These are phyloP conservation scores for Kazachstania kunashirensis DNA, from an alignment of 805 yeast genomes.

Conservation along the genomic window DNA sequence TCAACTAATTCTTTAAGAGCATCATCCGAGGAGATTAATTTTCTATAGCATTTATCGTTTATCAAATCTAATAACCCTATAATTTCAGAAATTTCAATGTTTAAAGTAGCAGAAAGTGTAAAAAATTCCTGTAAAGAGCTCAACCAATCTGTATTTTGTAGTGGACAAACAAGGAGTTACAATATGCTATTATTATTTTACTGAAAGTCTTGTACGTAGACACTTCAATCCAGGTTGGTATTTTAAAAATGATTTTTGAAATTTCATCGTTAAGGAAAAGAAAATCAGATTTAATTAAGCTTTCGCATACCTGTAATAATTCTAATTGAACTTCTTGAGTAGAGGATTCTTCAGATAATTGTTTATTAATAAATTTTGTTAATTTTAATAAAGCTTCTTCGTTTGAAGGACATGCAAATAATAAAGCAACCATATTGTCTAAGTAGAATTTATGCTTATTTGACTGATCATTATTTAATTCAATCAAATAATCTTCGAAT, in stretches of 20 bases:
- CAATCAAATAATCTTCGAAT: slow-evolving; percentile 7
- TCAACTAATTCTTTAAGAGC: slow-evolving; percentile 15
- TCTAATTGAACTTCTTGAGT: slow-evolving; percentile 4
- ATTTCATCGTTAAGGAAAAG: slow-evolving; percentile 19
- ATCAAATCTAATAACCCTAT: slow-evolving; percentile 27
- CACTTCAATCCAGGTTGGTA: slow-evolving; percentile 30
- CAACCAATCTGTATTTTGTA: slow-evolving; percentile 7
- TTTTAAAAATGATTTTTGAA: slow-evolving; percentile 25
- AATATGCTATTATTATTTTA: slow-evolving; percentile 26
- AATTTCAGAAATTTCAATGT: slow-evolving; percentile 20
- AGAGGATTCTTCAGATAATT: slow-evolving; percentile 13
- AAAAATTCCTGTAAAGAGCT: slow-evolving; percentile 15
- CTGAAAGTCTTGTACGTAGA: slow-evolving; percentile 27
- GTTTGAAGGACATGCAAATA: slow-evolving; percentile 11
- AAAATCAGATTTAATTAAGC: slow-evolving; percentile 6
- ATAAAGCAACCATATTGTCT: slow-evolving; percentile 9
- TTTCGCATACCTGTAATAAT: slow-evolving; percentile 5
- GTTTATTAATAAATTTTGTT: slow-evolving; percentile 12
- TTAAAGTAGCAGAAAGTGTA: slow-evolving; percentile 11
- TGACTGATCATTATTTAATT: slow-evolving; percentile 1
- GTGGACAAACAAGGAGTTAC: slow-evolving; percentile 22
- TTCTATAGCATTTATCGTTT: slow-evolving; percentile 17
- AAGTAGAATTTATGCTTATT: slow-evolving; percentile 4
- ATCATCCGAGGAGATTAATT: slow-evolving; percentile 7
- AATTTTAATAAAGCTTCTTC: slow-evolving; percentile 11